Evolutionary conservation across 345 rosid species (phyloP).

Genomic region (Eucalyptus marginata): DNA sequence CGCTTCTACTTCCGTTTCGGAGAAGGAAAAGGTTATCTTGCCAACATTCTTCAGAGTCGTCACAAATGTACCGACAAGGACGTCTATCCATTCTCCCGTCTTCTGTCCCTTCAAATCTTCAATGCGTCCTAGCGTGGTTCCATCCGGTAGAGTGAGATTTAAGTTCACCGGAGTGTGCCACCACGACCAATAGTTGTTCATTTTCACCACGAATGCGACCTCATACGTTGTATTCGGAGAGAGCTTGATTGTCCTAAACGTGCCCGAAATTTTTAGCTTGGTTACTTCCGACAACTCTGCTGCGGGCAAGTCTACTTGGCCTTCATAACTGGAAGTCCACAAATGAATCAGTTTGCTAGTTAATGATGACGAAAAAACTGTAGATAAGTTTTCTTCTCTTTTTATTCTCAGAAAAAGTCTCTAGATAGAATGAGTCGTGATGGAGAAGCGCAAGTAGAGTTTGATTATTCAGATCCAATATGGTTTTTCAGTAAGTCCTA

Average conservation of each 20-base stretch:
- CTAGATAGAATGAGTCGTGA: too few relatives aligned
- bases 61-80: neutral
- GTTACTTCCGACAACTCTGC: too few relatives aligned
- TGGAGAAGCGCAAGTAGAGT: neutral
- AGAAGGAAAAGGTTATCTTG: neutral
- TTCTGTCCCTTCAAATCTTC: neutral
- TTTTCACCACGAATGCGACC: neutral
- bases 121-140: neutral
- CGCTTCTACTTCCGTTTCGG: neutral
- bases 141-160: neutral
- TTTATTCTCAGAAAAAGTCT: too few relatives aligned
- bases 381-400: too few relatives aligned
- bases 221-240: neutral
- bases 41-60: neutral
- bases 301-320: too few relatives aligned
- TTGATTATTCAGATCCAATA: neutral
- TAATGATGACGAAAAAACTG: too few relatives aligned
- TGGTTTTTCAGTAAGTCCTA: neutral
- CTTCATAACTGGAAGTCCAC: too few relatives aligned
- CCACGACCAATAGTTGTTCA: too few relatives aligned
- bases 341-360: too few relatives aligned
- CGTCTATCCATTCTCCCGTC: neutral
- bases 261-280: too few relatives aligned
- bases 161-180: neutral
- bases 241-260: accelerated